phyloP scores from a whole-genome alignment of 177 flowering plant genomes.

The Vitis hybrid region DNA sequence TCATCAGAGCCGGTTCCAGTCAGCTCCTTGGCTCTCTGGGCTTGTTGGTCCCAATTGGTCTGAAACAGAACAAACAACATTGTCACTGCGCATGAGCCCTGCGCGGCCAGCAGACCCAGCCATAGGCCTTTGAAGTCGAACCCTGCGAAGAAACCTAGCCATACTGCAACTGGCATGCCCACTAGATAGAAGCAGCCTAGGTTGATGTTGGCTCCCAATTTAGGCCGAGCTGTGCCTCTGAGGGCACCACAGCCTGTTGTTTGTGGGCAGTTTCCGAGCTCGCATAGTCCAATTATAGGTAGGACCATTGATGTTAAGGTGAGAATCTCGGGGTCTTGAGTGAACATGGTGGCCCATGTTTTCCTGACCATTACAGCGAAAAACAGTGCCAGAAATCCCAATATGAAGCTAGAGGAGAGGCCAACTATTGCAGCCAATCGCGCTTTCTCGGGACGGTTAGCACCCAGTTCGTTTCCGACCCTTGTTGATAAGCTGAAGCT shows the following conservation, averaged over 20 bases:
- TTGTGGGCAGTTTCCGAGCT: conserved; percentile 80
- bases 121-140: conserved; percentile 48
- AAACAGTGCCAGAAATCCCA: conserved; percentile 35
- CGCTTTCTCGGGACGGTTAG: conserved; percentile 37
- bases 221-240: conserved; percentile 59
- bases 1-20: conserved; percentile 16
- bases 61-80: conserved; percentile 38
- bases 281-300: conserved; percentile 71
- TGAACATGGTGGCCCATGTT: conserved; percentile 47
- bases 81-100: conserved; percentile 38
- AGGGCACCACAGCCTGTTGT: conserved; percentile 72
- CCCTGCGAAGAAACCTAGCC: conserved; percentile 36
- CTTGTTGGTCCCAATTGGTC: conserved; percentile 47
- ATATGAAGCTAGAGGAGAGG: conserved; percentile 29
- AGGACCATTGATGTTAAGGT: conserved; percentile 38
- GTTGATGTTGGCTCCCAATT: conserved; percentile 49
- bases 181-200: conserved; percentile 47
- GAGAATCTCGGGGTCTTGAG: conserved; percentile 35
- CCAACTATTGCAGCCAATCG: conserved; percentile 33
- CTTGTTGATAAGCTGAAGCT: conserved; percentile 68
- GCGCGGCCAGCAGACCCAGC: conserved; percentile 55
- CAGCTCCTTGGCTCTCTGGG: conserved; percentile 40
- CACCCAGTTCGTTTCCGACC: conserved; percentile 73
- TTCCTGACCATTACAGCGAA: conserved; percentile 36
- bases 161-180: conserved; percentile 52